Conservation (phyloP, 257 asterid species). For the Gentiana dahurica region DNA sequence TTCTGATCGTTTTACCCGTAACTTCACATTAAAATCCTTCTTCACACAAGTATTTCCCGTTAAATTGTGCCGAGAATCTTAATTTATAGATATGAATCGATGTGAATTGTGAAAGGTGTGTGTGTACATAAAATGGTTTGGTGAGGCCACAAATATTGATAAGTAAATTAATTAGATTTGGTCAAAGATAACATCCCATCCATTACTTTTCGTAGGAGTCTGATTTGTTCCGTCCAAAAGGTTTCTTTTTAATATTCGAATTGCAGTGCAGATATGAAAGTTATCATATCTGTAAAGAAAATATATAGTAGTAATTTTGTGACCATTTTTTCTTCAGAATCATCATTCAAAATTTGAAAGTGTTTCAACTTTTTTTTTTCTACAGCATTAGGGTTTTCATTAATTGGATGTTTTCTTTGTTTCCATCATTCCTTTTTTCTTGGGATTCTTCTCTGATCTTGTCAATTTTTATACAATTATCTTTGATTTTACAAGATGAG, state of each 20-base stretch:
- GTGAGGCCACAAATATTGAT: background rate
- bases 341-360: constrained; percentile 13
- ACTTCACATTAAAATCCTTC: no score
- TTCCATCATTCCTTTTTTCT: background rate
- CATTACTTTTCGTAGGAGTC: background rate
- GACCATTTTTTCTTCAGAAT: background rate
- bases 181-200: constrained; percentile 3
- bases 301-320: background rate
- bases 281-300: constrained; percentile 2
- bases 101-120: background rate
- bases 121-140: background rate
- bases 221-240: constrained; percentile 12
- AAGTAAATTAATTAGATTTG: background rate
- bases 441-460: background rate
- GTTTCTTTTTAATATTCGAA: constrained; percentile 11
- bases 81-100: no score
- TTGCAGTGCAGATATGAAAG: background rate
- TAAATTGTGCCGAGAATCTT: no score
- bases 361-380: constrained; percentile 13
- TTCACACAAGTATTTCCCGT: no score
- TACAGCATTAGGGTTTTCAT: constrained; percentile 10
- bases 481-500: no score
- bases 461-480: background rate
- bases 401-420: background rate
- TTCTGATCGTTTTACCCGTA: no score